Conservation (phyloP, 2,329 filamentous ascomycete genomes). For the Onygenales sp. region DNA sequence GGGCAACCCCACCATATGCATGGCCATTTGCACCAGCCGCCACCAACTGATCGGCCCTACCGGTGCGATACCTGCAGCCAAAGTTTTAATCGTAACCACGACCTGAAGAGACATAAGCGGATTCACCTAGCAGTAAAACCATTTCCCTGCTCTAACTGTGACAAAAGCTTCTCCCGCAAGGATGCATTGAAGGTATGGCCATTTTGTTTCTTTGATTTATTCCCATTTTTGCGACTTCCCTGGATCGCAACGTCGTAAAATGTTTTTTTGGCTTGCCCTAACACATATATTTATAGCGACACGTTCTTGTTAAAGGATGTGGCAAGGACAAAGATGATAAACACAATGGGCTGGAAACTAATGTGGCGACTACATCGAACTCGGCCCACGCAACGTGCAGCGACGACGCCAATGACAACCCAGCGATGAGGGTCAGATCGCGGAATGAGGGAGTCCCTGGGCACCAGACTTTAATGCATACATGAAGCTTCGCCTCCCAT, state of each 20-base stretch:
- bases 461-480: too few relatives aligned
- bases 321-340: slow-evolving; percentile 27
- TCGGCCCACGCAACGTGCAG: too few relatives aligned
- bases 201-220: slow-evolving; percentile 9
- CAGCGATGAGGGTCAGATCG: too few relatives aligned
- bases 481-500: too few relatives aligned
- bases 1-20: slow-evolving; percentile 39
- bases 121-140: slow-evolving; percentile 95
- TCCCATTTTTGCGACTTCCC: background rate
- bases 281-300: slow-evolving; percentile 37
- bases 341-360: background rate
- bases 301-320: slow-evolving; percentile 57
- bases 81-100: slow-evolving; percentile 93
- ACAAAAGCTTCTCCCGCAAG: slow-evolving; percentile 94
- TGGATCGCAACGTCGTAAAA: background rate
- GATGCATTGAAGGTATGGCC: slow-evolving; percentile 82
- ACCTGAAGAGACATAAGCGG: slow-evolving; percentile 88
- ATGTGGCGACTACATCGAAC: too few relatives aligned
- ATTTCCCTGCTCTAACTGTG: slow-evolving; percentile 81
- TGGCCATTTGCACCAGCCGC: slow-evolving; percentile 43
- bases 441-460: too few relatives aligned
- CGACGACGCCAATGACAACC: too few relatives aligned
- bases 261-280: slow-evolving; percentile 1
- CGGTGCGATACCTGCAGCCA: slow-evolving; percentile 88
- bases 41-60: slow-evolving; percentile 74